Conservation (phyloP, 1,284 basidiomycete species). For the Coniferiporia weirii region DNA sequence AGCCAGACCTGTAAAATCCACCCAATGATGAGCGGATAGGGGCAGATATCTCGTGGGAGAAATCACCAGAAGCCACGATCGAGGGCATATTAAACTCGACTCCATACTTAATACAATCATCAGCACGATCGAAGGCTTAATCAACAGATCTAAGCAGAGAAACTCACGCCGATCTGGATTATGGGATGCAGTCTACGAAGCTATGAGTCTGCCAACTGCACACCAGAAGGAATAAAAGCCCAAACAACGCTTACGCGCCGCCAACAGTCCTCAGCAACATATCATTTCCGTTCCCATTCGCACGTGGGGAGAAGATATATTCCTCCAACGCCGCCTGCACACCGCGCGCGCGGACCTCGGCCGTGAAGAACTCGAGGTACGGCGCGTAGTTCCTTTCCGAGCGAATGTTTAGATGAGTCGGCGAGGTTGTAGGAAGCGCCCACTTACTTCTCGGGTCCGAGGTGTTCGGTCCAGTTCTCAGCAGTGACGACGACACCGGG, state of each 20-base stretch:
- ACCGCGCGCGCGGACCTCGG: constrained; percentile 41
- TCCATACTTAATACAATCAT: constrained; percentile 42
- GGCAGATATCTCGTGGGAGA: too few species aligned
- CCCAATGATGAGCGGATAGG: too few species aligned
- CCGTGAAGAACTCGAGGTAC: constrained; percentile 54
- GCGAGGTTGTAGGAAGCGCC: not conserved
- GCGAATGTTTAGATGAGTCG: not conserved
- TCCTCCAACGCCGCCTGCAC: constrained; percentile 39
- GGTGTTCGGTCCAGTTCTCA: constrained; percentile 50
- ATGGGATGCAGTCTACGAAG: constrained; percentile 48
- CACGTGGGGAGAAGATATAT: constrained; percentile 49
- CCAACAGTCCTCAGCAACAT: constrained; percentile 55
- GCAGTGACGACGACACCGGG: constrained; percentile 35
- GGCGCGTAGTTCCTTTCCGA: constrained; percentile 42
- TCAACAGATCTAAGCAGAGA: too few species aligned
- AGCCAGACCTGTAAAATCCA: constrained; percentile 51
- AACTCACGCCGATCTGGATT: constrained; percentile 58
- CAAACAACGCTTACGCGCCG: constrained; percentile 42
- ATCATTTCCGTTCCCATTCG: constrained; percentile 40
- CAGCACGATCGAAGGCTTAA: too few species aligned
- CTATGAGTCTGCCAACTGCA: not conserved
- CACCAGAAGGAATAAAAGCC: constrained; percentile 6
- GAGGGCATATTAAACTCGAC: constrained; percentile 53
- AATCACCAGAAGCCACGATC: constrained; percentile 48
- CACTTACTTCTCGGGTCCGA: constrained; percentile 54